Evolutionary conservation across 768 basidiomycete species (phyloP).

Genomic region (Guyanaporus albipodus): DNA sequence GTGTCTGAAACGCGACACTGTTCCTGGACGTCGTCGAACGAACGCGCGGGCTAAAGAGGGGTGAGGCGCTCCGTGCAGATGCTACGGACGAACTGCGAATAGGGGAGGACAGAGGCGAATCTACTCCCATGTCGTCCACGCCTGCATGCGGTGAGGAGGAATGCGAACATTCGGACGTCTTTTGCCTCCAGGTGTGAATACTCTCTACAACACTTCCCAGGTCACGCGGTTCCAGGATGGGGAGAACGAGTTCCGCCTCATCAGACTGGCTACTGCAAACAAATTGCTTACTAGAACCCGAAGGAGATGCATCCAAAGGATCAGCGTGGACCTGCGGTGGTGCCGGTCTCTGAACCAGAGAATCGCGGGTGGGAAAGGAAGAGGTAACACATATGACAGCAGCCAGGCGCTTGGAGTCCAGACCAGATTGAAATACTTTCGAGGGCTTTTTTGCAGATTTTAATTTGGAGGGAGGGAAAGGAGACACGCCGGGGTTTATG

Average conservation of each 20-base stretch:
- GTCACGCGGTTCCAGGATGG: constrained; percentile 24
- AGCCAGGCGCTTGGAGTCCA: constrained; percentile 2
- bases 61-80: background rate
- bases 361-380: constrained; percentile 33
- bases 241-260: constrained; percentile 50
- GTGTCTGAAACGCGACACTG: constrained; percentile 9
- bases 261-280: constrained; percentile 68
- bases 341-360: constrained; percentile 20
- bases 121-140: constrained; percentile 19
- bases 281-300: constrained; percentile 29
- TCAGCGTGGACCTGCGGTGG: constrained; percentile 1
- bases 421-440: constrained; percentile 15
- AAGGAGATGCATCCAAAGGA: constrained; percentile 14
- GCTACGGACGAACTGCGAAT: constrained; percentile 6
- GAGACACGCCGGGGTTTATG: background rate
- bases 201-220: constrained; percentile 32
- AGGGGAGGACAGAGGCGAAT: constrained; percentile 11
- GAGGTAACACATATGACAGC: constrained; percentile 10
- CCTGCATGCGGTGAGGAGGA: background rate
- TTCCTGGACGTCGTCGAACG: constrained; percentile 4
- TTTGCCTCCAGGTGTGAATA: constrained; percentile 43
- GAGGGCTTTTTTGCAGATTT: constrained; percentile 21
- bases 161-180: constrained; percentile 20
- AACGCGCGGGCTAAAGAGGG: constrained; percentile 6
- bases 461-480: constrained; percentile 8